Base-by-base conservation (phyloP, 345 rosid species). In the Populus tremula region DNA sequence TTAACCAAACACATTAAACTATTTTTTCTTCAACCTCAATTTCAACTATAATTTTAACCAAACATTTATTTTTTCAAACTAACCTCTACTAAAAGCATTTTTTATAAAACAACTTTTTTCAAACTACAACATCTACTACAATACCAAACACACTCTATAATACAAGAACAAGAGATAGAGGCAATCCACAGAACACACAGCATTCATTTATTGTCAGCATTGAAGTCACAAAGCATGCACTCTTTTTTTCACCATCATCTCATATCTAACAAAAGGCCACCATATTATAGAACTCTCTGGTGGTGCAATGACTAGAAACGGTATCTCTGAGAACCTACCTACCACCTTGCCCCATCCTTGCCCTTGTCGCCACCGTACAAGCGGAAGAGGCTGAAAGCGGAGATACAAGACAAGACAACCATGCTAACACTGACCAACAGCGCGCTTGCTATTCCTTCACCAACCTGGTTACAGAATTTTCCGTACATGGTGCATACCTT, bases 321-420 rank as follows among this genome's bases (percentile, higher is more conserved):
- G 67, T 5, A 33, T 62, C 5, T n/a, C 9, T 49, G 43, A 4
- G 39, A 66, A 62, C 21, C 79, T 84, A 85, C 91, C 86, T 84
- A 85, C 91, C 86, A 82, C 65, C 87, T 79, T 5, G 81, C 59
- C 14, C 67, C 50, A 62, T 70, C 79, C 77, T 79, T 81, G 38
- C 39, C 66, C 73, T 82, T 89, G 78, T 67, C 80, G 50, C 85
- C 78, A 0, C 96, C 91, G 18, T 89, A 96, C 85, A 92, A 81
- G 2, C 98, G 93, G 79, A 96, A 96, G 70, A 96, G 94, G 73
- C 92, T 75, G 82, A 92, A 96, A 5, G 97, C 92, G 1, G 99
- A 96, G 8, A 93, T 78, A 71, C 86, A 84, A 9, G 98, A 91
- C 66, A 91, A 75, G 16, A 73, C 76, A 63, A 90, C 95, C 90